These are phyloP conservation scores for Boletus austroedulis DNA, from an alignment of 1,284 basidiomycete species.

Conservation along the genomic window DNA sequence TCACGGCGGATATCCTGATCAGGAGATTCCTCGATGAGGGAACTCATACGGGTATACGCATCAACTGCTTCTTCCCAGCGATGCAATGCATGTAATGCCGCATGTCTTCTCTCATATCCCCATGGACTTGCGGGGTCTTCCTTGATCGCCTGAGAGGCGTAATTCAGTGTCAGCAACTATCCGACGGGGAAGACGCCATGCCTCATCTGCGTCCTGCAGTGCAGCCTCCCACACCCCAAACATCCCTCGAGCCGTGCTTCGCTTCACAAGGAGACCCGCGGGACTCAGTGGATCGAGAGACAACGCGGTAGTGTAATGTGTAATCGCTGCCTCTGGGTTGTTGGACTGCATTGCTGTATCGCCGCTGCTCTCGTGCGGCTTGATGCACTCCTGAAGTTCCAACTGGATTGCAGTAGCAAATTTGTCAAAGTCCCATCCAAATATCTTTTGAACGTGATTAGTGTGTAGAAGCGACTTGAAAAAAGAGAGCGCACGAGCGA, in stretches of 20 bases:
- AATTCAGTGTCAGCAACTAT: not conserved
- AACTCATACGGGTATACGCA: not conserved
- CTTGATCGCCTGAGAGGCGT: not conserved
- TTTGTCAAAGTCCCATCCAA: conserved; percentile 1
- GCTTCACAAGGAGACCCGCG: conserved; percentile 7
- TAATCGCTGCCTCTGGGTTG: not conserved
- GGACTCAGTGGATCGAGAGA: not conserved
- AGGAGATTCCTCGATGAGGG: not conserved
- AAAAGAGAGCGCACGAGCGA: not conserved
- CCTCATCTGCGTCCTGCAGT: not conserved
- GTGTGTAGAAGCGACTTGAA: not conserved
- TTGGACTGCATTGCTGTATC: not conserved
- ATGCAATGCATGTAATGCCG: not conserved
- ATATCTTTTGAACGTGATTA: not conserved
- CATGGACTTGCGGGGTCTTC: not conserved
- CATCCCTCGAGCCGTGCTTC: conserved; percentile 3
- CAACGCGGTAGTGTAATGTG: conserved; percentile 6
- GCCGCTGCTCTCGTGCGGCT: not conserved
- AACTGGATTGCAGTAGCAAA: not conserved
- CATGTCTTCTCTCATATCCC: conserved; percentile 1
- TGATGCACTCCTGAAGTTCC: not conserved
- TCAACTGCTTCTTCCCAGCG: not conserved
- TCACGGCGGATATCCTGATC: not conserved
- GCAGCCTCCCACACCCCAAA: not conserved
- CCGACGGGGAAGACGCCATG: not conserved